phyloP scores from a whole-genome alignment of 257 asterid species.

The Scutellaria baicalensis region DNA sequence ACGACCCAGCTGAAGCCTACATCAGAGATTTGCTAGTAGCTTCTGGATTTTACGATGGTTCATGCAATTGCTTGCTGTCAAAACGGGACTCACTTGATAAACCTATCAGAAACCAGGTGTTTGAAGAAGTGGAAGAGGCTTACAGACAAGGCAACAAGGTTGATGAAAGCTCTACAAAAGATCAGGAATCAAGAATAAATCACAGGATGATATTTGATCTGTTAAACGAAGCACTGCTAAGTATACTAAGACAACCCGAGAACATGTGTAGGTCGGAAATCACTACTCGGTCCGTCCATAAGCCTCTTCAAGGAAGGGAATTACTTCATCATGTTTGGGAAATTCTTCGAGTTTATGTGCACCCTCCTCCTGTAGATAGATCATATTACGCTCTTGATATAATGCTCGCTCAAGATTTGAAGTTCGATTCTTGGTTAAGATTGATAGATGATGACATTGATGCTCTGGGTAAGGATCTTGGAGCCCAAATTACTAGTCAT shows the following conservation, averaged over 20 bases:
- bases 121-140: slow-evolving; percentile 71
- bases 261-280: slow-evolving; percentile 37
- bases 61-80: slow-evolving; percentile 40
- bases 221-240: slow-evolving; percentile 70
- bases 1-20: slow-evolving; percentile 68
- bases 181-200: slow-evolving; percentile 31
- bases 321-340: slow-evolving; percentile 58
- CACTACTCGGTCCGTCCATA: slow-evolving; percentile 24
- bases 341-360: slow-evolving; percentile 24
- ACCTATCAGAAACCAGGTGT: slow-evolving; percentile 63
- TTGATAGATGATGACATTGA: slow-evolving; percentile 48
- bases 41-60: slow-evolving; percentile 65
- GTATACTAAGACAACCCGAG: slow-evolving; percentile 34
- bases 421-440: slow-evolving; percentile 45
- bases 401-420: slow-evolving; percentile 59
- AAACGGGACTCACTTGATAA: slow-evolving; percentile 73
- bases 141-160: slow-evolving; percentile 35
- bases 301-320: slow-evolving; percentile 60
- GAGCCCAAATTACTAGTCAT: slow-evolving; percentile 43
- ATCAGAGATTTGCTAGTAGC: slow-evolving; percentile 79
- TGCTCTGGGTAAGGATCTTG: slow-evolving; percentile 57
- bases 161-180: slow-evolving; percentile 36
- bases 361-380: slow-evolving; percentile 48
- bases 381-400: slow-evolving; percentile 41
- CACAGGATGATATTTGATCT: slow-evolving; percentile 59